Evolutionary conservation across 352 stramenopile species (phyloP).

Genomic region (Phytopythium vexans): DNA sequence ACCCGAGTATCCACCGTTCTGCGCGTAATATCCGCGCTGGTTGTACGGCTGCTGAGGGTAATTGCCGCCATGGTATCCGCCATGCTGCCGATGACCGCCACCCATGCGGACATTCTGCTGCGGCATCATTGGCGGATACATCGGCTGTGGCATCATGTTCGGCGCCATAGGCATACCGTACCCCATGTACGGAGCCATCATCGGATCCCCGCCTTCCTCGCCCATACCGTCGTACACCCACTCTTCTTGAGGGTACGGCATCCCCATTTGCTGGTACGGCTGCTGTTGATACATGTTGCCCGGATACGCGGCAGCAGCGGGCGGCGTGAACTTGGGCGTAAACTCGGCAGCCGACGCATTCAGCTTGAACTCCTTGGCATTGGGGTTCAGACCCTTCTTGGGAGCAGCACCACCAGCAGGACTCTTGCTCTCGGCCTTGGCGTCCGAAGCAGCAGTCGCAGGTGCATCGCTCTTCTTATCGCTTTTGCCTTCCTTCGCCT

Average conservation of each 20-base stretch:
- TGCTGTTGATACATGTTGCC: constrained; percentile 27
- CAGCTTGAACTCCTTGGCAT: constrained; percentile 87
- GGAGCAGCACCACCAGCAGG: constrained; percentile 8
- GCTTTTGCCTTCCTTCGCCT: constrained; percentile 4
- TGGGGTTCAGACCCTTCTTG: constrained; percentile 81
- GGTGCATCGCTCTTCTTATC: neutral
- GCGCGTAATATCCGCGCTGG: constrained; percentile 47
- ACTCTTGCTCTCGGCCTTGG: constrained; percentile 13
- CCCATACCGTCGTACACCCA: constrained; percentile 68
- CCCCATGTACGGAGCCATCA: constrained; percentile 54
- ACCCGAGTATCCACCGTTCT: constrained; percentile 31
- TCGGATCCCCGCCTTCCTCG: constrained; percentile 49
- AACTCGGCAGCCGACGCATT: constrained; percentile 61
- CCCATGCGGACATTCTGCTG: constrained; percentile 56
- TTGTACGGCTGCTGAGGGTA: constrained; percentile 66
- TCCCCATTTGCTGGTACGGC: constrained; percentile 35
- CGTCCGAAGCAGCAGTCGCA: constrained; percentile 13
- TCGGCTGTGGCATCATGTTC: constrained; percentile 12
- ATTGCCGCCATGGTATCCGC: constrained; percentile 31
- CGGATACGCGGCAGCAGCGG: constrained; percentile 48
- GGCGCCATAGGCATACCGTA: constrained; percentile 67
- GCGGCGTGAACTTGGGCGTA: constrained; percentile 53
- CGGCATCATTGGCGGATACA: constrained; percentile 70
- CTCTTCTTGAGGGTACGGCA: constrained; percentile 60
- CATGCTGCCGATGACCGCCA: constrained; percentile 19